Percentiles rank a stretch among this genome's conserved stretches.
phyloP scores from a whole-genome alignment of 2,329 filamentous ascomycete genomes.

The Trichoderma atrobrunneum region DNA sequence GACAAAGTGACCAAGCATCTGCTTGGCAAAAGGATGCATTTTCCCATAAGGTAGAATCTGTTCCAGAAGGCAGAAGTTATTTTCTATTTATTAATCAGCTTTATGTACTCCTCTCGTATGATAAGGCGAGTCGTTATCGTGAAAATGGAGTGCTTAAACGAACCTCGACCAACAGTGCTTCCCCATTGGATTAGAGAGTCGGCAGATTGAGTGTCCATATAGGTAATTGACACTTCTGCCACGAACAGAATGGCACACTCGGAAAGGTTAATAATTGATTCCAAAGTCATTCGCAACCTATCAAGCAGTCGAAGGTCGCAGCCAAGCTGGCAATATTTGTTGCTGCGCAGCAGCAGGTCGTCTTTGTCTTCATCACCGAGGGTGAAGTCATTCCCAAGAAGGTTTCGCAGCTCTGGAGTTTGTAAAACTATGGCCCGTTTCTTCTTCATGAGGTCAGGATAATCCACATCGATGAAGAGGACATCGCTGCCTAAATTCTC shows the following conservation, averaged over 20 bases:
- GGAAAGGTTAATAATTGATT: slow-evolving; percentile 54
- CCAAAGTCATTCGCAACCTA: slow-evolving; percentile 58
- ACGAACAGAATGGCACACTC: slow-evolving; percentile 70
- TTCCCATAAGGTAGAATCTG: slow-evolving; percentile 78
- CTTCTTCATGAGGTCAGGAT: slow-evolving; percentile 71
- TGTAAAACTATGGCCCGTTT: slow-evolving; percentile 67
- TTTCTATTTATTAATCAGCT: slow-evolving; percentile 37
- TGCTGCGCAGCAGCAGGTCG: slow-evolving; percentile 59
- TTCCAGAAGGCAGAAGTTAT: slow-evolving; percentile 82
- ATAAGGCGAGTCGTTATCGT: neutral
- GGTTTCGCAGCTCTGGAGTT: slow-evolving; percentile 53
- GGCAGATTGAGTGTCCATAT: slow-evolving; percentile 74
- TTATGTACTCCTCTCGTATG: neutral
- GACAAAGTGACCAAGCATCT: slow-evolving; percentile 80
- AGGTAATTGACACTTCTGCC: slow-evolving; percentile 87
- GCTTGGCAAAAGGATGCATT: slow-evolving; percentile 78
- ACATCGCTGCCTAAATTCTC: slow-evolving; percentile 54
- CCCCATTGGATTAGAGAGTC: slow-evolving; percentile 78
- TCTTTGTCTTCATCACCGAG: slow-evolving; percentile 40
- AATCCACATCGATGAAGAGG: slow-evolving; percentile 82
- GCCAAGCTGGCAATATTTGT: slow-evolving; percentile 73
- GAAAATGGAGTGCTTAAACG: slow-evolving; percentile 24
- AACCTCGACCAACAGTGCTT: slow-evolving; percentile 66
- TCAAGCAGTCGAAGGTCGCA: slow-evolving; percentile 73
- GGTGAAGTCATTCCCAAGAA: slow-evolving; percentile 32